Conservation (phyloP, 352 stramenopile genomes). For the Phytophthora europaea region DNA sequence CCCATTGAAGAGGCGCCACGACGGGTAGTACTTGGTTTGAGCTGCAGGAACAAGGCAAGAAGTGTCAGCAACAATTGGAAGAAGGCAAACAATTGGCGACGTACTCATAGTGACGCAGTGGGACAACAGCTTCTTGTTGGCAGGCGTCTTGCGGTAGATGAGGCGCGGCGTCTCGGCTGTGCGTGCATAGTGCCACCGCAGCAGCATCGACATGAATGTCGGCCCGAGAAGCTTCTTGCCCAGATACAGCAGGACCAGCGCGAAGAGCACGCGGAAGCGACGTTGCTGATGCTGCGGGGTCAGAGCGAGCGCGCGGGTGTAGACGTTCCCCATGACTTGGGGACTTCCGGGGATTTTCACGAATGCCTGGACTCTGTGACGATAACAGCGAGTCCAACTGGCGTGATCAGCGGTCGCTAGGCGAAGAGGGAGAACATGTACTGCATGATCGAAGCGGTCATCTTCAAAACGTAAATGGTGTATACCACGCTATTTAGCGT, state of each 20-base stretch:
- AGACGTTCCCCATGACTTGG: slow-evolving; percentile 34
- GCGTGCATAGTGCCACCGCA: slow-evolving; percentile 38
- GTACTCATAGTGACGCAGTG: slow-evolving; percentile 56
- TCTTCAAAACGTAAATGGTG: not conserved
- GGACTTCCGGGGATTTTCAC: slow-evolving; percentile 15
- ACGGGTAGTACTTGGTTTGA: slow-evolving; percentile 60
- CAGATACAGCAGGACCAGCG: slow-evolving; percentile 25
- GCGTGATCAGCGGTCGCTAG: slow-evolving; percentile 11
- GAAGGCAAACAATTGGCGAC: slow-evolving; percentile 15
- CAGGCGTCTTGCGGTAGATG: slow-evolving; percentile 48
- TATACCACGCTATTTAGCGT: not conserved
- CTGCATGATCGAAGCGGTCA: not conserved
- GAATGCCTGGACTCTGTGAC: slow-evolving; percentile 9
- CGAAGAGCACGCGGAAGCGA: slow-evolving; percentile 11
- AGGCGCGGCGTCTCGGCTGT: slow-evolving; percentile 48
- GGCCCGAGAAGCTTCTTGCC: slow-evolving; percentile 33
- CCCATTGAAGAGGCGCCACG: slow-evolving; percentile 61
- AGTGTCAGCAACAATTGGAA: not conserved
- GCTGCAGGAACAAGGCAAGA: slow-evolving; percentile 29
- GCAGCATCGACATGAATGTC: slow-evolving; percentile 25
- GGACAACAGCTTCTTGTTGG: slow-evolving; percentile 50
- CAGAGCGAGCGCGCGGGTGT: slow-evolving; percentile 3
- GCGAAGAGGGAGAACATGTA: too few species aligned
- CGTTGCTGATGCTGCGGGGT: not conserved
- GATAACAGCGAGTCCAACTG: slow-evolving; percentile 7